These are phyloP conservation scores for Schoenoplectus triqueter DNA, from an alignment of 202 grass and related monocot species.

Conservation along the genomic window DNA sequence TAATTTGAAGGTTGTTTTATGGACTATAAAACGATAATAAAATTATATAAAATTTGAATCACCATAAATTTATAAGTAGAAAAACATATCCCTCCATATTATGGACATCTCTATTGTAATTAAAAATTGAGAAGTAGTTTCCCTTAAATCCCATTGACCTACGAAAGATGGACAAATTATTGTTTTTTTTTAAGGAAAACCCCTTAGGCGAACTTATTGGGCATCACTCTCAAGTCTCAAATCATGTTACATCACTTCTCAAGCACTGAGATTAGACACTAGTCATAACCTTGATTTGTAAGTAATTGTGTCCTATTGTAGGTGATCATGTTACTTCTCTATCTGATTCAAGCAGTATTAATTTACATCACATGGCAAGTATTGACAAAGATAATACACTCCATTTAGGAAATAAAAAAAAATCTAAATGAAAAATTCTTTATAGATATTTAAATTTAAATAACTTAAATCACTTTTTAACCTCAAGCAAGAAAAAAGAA, in stretches of 20 bases:
- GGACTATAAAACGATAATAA: no score
- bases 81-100: background rate
- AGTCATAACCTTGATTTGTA: background rate
- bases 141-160: background rate
- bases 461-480: no score
- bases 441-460: no score
- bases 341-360: background rate
- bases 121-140: conserved; percentile 9
- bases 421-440: no score
- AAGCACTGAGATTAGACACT: conserved; percentile 13
- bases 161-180: conserved; percentile 11
- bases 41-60: no score
- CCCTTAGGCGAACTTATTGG: background rate
- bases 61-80: no score
- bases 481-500: no score
- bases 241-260: conserved; percentile 9
- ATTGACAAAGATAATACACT: background rate
- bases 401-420: no score
- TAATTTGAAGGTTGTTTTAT: no score
- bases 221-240: background rate
- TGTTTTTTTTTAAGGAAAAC: no score
- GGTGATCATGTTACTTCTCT: background rate
- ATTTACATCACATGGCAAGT: background rate
- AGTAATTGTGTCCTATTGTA: background rate
- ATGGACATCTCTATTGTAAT: background rate